Evolutionary conservation across 805 yeast species (phyloP), one percentile per base, ranked within the genome.

Genomic region (Huiozyma naganishii): DNA sequence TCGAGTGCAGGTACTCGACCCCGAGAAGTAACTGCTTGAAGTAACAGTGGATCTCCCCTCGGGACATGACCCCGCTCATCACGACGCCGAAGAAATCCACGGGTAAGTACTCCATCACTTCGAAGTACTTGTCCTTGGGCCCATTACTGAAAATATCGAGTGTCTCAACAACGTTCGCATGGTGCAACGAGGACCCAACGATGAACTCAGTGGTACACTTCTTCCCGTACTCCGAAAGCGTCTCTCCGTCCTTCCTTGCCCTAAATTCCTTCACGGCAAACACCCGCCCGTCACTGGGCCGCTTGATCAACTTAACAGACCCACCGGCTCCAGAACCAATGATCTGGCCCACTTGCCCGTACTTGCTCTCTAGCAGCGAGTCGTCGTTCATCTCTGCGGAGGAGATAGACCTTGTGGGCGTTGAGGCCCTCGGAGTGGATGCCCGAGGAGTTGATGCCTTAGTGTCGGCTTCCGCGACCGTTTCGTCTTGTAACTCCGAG

Each of bases 281-380:
- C 0, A 82, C 74, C 32, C 74, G 72, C 50, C 76, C 74, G 61
- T 83, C 90, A 34, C 76, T 64, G 39, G 81, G 80, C 52, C 90
- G 73, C 7, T 72, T 71, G n/a, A 84, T 71, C 38, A 83, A 66
- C 51, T 83, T 71, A 7, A 84, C 95, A 1, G 88, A 75, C 4
- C 95, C 95, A 37, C 92, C 92, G 6, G 92, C 94, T 44, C 95
- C 95, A 1, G 87, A 76, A 6, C 95, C 95, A 36, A 84, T 62
- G 43, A 79, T 72, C 55, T 80, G 79, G 38, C 90, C 89, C 46
- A 81, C 60, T 49, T 76, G 79, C 41, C 90, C 85, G 58, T 83
- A 84, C 54, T 82, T 79, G 47, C 69, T 69, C 7, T 68, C 69
- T 36, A 77, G 57, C 0, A 72, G 68, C 10, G 77, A 73, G 45